phyloP scores from a whole-genome alignment of 768 basidiomycete genomes.

The Holtermannia corniformis region DNA sequence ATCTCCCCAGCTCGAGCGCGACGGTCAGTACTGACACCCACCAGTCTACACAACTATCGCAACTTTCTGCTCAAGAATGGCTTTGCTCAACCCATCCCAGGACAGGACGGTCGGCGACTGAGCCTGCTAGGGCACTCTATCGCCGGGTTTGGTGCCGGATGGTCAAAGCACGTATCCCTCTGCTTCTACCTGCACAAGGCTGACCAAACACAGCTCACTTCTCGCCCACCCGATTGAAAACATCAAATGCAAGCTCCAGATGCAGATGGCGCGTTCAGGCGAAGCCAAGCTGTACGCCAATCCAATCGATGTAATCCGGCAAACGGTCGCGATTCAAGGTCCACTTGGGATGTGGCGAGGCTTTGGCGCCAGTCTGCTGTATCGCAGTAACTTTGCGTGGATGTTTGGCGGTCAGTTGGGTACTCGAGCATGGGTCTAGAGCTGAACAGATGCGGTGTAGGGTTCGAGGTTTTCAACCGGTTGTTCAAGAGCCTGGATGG shows the following conservation, averaged over 20 bases:
- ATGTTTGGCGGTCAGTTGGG: constrained; percentile 55
- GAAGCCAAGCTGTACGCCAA: constrained; percentile 47
- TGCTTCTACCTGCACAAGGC: neutral
- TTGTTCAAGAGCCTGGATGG: constrained; percentile 51
- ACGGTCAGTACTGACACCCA: neutral
- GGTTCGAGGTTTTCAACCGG: constrained; percentile 53
- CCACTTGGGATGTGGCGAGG: constrained; percentile 63
- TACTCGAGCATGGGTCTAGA: neutral
- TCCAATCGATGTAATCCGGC: constrained; percentile 45
- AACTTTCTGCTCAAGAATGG: constrained; percentile 25
- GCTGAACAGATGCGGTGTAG: constrained; percentile 8
- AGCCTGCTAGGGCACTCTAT: constrained; percentile 34
- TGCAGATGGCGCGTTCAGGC: constrained; percentile 31
- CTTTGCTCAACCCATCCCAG: constrained; percentile 25
- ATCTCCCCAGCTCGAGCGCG: neutral
- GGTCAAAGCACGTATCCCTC: constrained; percentile 34
- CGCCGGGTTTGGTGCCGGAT: constrained; percentile 37
- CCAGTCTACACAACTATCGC: constrained; percentile 40
- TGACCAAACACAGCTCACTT: constrained; percentile 47
- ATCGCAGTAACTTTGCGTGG: constrained; percentile 60
- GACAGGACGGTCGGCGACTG: constrained; percentile 13
- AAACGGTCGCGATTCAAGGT: constrained; percentile 58
- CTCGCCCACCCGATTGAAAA: constrained; percentile 70
- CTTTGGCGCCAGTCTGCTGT: constrained; percentile 61
- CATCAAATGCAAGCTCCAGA: constrained; percentile 53